phyloP scores from a whole-genome alignment of 495 filamentous ascomycete genomes.

The Neurospora hispaniola region DNA sequence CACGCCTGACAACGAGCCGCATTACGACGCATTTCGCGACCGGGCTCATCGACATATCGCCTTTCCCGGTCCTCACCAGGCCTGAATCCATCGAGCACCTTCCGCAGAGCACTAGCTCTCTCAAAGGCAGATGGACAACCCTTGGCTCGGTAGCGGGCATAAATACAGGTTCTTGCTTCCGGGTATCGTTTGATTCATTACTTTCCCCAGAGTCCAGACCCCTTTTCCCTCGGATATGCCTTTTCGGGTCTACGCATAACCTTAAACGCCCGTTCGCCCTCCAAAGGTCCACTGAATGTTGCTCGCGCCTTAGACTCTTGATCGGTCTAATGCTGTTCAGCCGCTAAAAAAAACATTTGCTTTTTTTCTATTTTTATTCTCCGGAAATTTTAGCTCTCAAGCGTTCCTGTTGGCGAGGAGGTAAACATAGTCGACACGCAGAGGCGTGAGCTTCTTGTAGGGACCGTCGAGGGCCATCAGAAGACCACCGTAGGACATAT shows the following conservation, averaged over 20 bases:
- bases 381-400: not conserved
- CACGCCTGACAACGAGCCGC: constrained; percentile 68
- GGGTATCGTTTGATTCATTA: constrained; percentile 18
- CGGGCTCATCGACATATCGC: constrained; percentile 71
- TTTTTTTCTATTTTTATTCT: not conserved
- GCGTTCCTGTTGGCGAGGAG: constrained; percentile 45
- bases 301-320: not conserved
- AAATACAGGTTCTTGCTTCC: constrained; percentile 6
- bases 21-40: constrained; percentile 67
- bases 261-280: not conserved
- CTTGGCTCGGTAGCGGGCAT: not conserved
- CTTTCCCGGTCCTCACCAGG: constrained; percentile 59
- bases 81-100: not conserved
- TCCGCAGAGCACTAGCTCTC: not conserved
- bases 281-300: not conserved
- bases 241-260: not conserved
- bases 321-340: not conserved
- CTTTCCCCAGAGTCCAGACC: not conserved
- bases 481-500: constrained; percentile 84
- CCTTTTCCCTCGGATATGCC: not conserved
- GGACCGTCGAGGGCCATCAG: constrained; percentile 85
- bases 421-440: constrained; percentile 89
- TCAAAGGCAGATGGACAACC: not conserved
- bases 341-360: not conserved
- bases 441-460: constrained; percentile 85